These are phyloP conservation scores for Podila epigama DNA, from an alignment of 192 early-diverging fungal genomes.

Conservation along the genomic window DNA sequence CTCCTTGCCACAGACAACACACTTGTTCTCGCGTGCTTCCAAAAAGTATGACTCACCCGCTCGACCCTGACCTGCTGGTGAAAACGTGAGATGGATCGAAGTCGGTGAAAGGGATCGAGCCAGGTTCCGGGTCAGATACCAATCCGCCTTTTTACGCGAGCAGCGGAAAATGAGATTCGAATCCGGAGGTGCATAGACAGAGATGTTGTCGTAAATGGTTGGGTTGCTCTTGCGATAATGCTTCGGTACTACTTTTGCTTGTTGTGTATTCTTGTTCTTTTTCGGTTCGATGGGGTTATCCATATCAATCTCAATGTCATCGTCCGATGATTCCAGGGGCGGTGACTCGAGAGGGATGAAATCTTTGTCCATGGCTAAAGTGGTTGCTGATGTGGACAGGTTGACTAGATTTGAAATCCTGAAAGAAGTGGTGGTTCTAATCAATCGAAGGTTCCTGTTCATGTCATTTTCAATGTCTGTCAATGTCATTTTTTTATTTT, in stretches of 20 bases:
- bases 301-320: slow-evolving; percentile 37
- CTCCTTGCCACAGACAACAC: slow-evolving; percentile 28
- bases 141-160: slow-evolving; percentile 36
- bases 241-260: slow-evolving; percentile 27
- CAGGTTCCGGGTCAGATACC: slow-evolving; percentile 34
- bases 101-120: slow-evolving; percentile 16
- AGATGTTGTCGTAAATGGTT: slow-evolving; percentile 45
- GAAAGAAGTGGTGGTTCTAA: too few relatives aligned
- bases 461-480: too few relatives aligned
- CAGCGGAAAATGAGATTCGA: slow-evolving; percentile 45
- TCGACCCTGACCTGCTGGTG: slow-evolving; percentile 37
- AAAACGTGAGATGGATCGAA: slow-evolving; percentile 44
- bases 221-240: slow-evolving; percentile 33
- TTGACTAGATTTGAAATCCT: too few relatives aligned
- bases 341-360: slow-evolving; percentile 14
- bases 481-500: too few relatives aligned
- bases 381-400: too few relatives aligned
- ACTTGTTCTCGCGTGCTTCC: slow-evolving; percentile 45
- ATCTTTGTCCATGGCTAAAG: neutral
- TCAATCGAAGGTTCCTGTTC: too few relatives aligned
- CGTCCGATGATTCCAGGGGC: slow-evolving; percentile 22
- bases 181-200: slow-evolving; percentile 44
- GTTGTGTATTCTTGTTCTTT: neutral
- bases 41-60: slow-evolving; percentile 24
- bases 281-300: slow-evolving; percentile 5